Base-by-base conservation (phyloP, 2,329 filamentous ascomycete species). In the Elsinoe batatas region DNA sequence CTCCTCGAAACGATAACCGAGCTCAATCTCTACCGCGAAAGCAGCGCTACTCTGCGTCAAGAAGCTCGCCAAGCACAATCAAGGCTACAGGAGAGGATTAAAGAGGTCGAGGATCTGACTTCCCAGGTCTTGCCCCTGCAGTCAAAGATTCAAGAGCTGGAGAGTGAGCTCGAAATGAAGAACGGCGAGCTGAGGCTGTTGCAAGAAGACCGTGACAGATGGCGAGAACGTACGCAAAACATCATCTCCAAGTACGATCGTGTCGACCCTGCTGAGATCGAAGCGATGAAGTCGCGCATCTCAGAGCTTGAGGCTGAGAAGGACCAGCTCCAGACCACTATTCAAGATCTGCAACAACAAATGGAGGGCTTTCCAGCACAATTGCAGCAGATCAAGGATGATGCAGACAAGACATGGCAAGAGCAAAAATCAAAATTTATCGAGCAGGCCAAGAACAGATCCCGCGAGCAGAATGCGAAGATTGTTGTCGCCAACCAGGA, bases 211-310 rank as follows among this genome's bases (percentile, higher is more conserved):
- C 85, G 93, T 13, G 91, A 97, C 67, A 82, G 88, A 57, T 96
- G 91, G 88, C 90, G 95, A 71, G 91, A 96, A 75, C 85, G 93
- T 20, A 94, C 90, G 1, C 90, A 97, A 67, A 88, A 94, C 63
- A 96, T 98, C 59, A 80, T 98, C 51, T 90, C 89, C 61, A 96
- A 95, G 68, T 96, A 97, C 66, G 91, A 95, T 62, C 88, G 91
- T 56, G 88, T 94, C 53, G 93, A 98, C 66, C 91, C 93, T 42
- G 88, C 88, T 2, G 91, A 97, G 66, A 80, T 96, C 67, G 91
- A 97, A 64, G 84, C 86, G 58, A 79, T 98, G 57, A 95, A 93
- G 73, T 82, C 87, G 65, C 84, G 84, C 58, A 80, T 96, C 54
- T 73, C 81, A 13, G 67, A 67, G 20, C 61, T 76, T 43, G 65